A percentile compares a stretch with the other conserved stretches of the same genome.
phyloP scores from a whole-genome alignment of 768 basidiomycete genomes.

The Suillus luteus region DNA sequence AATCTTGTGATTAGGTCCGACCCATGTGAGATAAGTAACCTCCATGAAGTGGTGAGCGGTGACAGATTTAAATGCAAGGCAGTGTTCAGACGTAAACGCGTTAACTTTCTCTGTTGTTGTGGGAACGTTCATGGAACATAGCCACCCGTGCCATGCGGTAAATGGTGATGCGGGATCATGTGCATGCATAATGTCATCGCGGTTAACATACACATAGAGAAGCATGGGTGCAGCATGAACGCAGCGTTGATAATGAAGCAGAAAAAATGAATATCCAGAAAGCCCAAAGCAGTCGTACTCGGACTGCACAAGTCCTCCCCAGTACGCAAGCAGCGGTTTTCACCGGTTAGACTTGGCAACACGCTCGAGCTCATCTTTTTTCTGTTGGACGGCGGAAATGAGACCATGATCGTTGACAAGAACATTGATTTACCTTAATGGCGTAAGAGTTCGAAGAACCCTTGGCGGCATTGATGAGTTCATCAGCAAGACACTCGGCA shows the following conservation, averaged over 20 bases:
- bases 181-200: constrained; percentile 17
- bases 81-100: background rate
- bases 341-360: constrained; percentile 99
- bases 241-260: constrained; percentile 15
- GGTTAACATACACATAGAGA: constrained; percentile 21
- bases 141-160: background rate
- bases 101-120: background rate
- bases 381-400: constrained; percentile 45
- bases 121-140: background rate
- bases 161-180: background rate
- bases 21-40: background rate
- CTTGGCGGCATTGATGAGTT: constrained; percentile 99
- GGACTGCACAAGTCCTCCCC: constrained; percentile 19
- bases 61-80: background rate
- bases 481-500: constrained; percentile 98
- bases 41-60: background rate
- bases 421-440: constrained; percentile 76
- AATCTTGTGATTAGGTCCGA: background rate
- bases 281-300: constrained; percentile 29
- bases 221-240: constrained; percentile 27
- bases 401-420: constrained; percentile 5
- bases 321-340: constrained; percentile 37
- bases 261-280: constrained; percentile 18
- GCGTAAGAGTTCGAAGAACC: constrained; percentile 99
- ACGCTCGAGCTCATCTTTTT: constrained; percentile 99